Evolutionary conservation across 257 asterid species (phyloP).

Genomic region (Cordia subcordata): DNA sequence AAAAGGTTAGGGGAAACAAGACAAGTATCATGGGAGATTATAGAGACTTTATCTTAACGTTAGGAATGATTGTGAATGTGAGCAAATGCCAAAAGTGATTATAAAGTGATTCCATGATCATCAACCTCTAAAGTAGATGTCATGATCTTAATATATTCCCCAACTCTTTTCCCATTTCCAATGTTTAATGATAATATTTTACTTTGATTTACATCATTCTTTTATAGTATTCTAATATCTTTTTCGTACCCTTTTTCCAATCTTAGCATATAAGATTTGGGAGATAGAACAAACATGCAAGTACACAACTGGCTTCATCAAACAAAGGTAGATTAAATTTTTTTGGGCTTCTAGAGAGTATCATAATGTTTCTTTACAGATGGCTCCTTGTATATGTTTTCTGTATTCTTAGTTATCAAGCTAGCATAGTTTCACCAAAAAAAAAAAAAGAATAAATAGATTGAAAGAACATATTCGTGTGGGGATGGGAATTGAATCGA

Average conservation of each 20-base stretch:
- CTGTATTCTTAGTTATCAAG: no score
- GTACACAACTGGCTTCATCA: neutral
- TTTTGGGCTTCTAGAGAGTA: no score
- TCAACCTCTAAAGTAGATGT: slow-evolving; percentile 37
- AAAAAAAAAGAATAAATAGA: no score
- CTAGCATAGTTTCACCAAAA: no score
- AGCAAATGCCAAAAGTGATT: slow-evolving; percentile 19
- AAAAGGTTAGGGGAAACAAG: slow-evolving; percentile 17
- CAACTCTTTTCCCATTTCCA: slow-evolving; percentile 51
- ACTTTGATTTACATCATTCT: slow-evolving; percentile 38
- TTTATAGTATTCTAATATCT: slow-evolving; percentile 15
- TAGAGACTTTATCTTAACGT: slow-evolving; percentile 46
- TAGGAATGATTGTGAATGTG: slow-evolving; percentile 43
- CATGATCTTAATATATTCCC: slow-evolving; percentile 29
- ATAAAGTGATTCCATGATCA: slow-evolving; percentile 25
- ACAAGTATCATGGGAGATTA: slow-evolving; percentile 29
- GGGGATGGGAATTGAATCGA: no score
- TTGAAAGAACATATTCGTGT: no score
- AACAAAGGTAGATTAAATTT: no score
- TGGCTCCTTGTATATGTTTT: no score
- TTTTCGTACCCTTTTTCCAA: slow-evolving; percentile 16
- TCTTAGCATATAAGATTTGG: neutral
- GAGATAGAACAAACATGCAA: neutral
- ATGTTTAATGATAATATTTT: slow-evolving; percentile 27
- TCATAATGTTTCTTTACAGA: no score